A percentile compares a stretch with the other conserved stretches of the same genome.
These are phyloP conservation scores for Candida sp. DNA, from an alignment of 1,139 yeast species.

Conservation along the genomic window DNA sequence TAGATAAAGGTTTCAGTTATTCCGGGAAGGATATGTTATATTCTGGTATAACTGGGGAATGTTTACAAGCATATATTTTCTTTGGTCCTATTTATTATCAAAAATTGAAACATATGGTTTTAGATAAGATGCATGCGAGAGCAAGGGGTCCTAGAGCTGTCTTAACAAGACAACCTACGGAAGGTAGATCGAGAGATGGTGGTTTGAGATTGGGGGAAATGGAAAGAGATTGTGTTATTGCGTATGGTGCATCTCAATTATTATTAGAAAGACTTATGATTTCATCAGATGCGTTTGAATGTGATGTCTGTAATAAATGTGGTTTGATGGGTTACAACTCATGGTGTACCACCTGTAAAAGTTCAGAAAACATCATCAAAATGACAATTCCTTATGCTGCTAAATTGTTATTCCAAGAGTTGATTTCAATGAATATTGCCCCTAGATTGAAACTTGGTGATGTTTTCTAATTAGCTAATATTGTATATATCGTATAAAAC, in stretches of 20 bases:
- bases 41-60: constrained; percentile 98
- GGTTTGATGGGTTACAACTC: constrained; percentile 98
- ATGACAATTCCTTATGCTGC: constrained; percentile 99
- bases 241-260: constrained; percentile 97
- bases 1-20: constrained; percentile 89
- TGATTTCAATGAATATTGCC: constrained; percentile 96
- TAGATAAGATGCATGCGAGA: constrained; percentile 99
- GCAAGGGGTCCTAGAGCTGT: constrained; percentile 99
- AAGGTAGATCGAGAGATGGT: constrained; percentile 99
- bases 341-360: constrained; percentile 96
- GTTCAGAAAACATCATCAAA: constrained; percentile 79
- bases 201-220: constrained; percentile 99
- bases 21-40: constrained; percentile 98
- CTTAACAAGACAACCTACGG: constrained; percentile 97
- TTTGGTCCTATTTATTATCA: constrained; percentile 98
- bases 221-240: constrained; percentile 99
- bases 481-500: background rate
- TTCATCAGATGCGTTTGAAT: constrained; percentile 97
- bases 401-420: constrained; percentile 90
- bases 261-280: constrained; percentile 93
- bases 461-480: constrained; percentile 45
- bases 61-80: constrained; percentile 94
- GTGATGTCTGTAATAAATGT: constrained; percentile 90
- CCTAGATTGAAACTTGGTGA: constrained; percentile 90
- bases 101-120: constrained; percentile 97